phyloP scores from a whole-genome alignment of 352 stramenopile species.

The Phytophthora foliorum region DNA sequence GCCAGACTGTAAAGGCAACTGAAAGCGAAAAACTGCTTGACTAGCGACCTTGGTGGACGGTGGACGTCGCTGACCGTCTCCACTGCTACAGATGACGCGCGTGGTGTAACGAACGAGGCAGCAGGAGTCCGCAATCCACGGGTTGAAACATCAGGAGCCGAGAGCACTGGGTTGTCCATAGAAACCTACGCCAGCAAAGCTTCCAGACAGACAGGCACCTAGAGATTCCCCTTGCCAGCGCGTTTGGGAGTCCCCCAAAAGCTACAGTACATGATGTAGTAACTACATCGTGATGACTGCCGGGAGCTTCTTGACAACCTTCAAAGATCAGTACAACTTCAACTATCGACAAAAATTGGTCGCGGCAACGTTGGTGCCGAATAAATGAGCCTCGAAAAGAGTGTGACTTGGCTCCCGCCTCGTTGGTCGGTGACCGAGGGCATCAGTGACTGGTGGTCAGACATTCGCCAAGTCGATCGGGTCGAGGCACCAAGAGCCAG shows the following conservation, averaged over 20 bases:
- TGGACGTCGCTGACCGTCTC: not conserved
- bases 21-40: conserved; percentile 14
- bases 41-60: conserved; percentile 10
- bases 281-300: conserved; percentile 26
- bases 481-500: conserved; percentile 34
- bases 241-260: not conserved
- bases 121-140: too few relatives aligned
- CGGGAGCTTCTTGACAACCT: conserved; percentile 1
- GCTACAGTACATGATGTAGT: too few relatives aligned
- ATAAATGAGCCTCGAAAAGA: conserved; percentile 14
- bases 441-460: not conserved
- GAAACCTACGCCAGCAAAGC: conserved; percentile 1
- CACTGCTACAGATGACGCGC: conserved; percentile 33
- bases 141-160: conserved; percentile 2
- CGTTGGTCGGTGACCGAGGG: conserved; percentile 1
- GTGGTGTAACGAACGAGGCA: conserved; percentile 12
- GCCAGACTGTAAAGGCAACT: conserved; percentile 17
- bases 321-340: conserved; percentile 28
- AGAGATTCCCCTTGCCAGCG: not conserved
- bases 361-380: conserved; percentile 2
- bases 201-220: conserved; percentile 8
- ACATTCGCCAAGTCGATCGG: conserved; percentile 20
- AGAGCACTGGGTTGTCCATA: conserved; percentile 2
- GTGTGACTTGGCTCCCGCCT: conserved; percentile 24
- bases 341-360: conserved; percentile 13